phyloP scores from a whole-genome alignment of 2,329 filamentous ascomycete species.

The Fusarium mangiferae region DNA sequence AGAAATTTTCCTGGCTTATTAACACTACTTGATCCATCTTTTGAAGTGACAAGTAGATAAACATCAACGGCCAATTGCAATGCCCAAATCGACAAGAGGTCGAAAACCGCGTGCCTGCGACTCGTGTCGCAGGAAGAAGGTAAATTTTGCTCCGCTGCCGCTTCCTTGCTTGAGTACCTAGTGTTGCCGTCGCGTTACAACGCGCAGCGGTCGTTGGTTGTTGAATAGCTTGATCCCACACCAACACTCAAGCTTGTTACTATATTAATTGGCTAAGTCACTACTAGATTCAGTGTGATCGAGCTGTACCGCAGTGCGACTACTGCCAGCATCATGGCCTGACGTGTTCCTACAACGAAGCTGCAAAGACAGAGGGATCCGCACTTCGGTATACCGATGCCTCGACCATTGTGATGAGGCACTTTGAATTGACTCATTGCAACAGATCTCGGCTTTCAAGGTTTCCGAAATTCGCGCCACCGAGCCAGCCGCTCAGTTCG shows the following conservation, averaged over 20 bases:
- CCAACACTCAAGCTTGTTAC: neutral
- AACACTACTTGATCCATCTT: neutral
- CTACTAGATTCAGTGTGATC: neutral
- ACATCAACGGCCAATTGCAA: neutral
- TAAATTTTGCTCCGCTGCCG: neutral
- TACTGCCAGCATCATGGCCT: neutral
- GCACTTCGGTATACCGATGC: neutral
- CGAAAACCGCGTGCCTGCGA: constrained; percentile 4
- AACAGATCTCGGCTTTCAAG: neutral
- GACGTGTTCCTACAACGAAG: neutral
- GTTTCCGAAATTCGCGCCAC: fast-evolving
- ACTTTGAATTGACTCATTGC: fast-evolving
- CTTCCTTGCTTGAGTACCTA: neutral
- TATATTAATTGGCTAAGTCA: neutral
- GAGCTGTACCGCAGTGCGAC: neutral
- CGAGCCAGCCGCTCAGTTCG: fast-evolving
- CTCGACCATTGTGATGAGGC: fast-evolving
- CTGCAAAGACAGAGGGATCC: neutral
- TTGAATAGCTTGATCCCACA: neutral
- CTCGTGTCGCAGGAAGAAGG: constrained; percentile 14
- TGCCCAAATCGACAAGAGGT: neutral
- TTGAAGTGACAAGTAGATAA: fast-evolving
- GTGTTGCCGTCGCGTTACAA: too few relatives aligned
- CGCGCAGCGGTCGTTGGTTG: too few relatives aligned
- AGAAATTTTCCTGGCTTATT: neutral